Evolutionary conservation across 2,329 filamentous ascomycete genomes (phyloP).

Genomic region (Knufia fluminis): DNA sequence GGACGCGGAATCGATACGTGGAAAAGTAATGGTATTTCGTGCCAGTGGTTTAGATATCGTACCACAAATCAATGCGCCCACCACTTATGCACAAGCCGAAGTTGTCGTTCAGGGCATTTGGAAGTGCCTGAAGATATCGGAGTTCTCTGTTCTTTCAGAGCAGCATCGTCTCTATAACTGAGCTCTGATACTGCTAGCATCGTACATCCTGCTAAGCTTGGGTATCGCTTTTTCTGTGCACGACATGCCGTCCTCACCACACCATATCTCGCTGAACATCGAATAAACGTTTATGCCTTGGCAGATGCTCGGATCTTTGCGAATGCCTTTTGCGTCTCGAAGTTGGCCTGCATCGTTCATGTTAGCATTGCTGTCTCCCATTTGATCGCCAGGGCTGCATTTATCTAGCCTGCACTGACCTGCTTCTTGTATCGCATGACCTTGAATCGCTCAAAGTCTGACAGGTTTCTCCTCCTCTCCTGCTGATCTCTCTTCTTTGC

Average conservation of each 20-base stretch:
- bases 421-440: constrained; percentile 99
- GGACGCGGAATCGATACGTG: neutral
- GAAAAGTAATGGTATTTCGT: constrained; percentile 6
- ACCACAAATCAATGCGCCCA: constrained; percentile 7
- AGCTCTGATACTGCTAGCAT: neutral
- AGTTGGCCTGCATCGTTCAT: constrained; percentile 54
- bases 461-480: constrained; percentile 79
- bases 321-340: constrained; percentile 93
- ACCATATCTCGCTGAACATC: neutral
- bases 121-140: neutral
- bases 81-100: constrained; percentile 4
- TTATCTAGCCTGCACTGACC: constrained; percentile 45
- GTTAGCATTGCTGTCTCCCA: neutral
- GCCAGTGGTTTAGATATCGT: neutral
- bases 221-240: neutral
- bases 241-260: neutral
- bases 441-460: constrained; percentile 99
- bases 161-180: neutral
- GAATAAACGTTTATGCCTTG: constrained; percentile 35
- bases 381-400: neutral
- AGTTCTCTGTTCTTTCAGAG: neutral
- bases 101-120: neutral
- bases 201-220: constrained; percentile 3
- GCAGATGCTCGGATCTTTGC: constrained; percentile 82
- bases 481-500: constrained; percentile 85